Conservation (phyloP, 2,329 filamentous ascomycete genomes). For the Exophiala lecanii-corni region DNA sequence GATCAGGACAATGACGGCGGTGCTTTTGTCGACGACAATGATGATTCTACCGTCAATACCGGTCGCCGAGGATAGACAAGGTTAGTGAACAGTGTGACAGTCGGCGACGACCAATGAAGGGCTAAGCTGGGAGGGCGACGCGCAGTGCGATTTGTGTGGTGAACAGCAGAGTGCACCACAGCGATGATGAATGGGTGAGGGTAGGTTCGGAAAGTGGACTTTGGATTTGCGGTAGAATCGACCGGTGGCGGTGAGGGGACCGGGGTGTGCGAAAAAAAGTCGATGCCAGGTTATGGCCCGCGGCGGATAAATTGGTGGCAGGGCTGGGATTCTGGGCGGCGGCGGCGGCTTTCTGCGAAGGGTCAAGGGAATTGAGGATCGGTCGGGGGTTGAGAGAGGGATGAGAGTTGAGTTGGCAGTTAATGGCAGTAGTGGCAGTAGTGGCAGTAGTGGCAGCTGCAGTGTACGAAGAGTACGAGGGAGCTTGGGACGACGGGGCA, state of each 20-base stretch:
- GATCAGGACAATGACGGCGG: not conserved
- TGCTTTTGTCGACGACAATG: not conserved
- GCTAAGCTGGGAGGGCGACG: too few relatives aligned
- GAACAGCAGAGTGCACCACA: too few relatives aligned
- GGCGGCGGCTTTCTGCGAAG: too few relatives aligned
- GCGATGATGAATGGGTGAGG: not conserved
- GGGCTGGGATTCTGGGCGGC: slow-evolving; percentile 9
- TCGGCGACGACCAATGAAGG: too few relatives aligned
- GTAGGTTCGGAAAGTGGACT: not conserved
- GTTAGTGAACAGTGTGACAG: too few relatives aligned
- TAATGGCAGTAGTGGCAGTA: too few relatives aligned
- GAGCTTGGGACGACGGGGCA: too few relatives aligned
- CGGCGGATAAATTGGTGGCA: not conserved
- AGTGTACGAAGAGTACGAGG: not conserved
- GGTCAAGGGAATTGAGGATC: not conserved
- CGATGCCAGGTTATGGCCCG: not conserved
- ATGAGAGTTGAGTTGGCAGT: slow-evolving; percentile 1
- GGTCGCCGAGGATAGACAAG: not conserved
- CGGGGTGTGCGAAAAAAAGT: not conserved
- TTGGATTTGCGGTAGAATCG: not conserved
- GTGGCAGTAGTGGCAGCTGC: too few relatives aligned
- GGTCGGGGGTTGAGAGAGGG: too few relatives aligned
- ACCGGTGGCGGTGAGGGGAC: not conserved
- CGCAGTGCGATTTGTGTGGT: too few relatives aligned
- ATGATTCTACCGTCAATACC: not conserved